phyloP scores from a whole-genome alignment of 495 filamentous ascomycete genomes.

The Annulohypoxylon moriforme region DNA sequence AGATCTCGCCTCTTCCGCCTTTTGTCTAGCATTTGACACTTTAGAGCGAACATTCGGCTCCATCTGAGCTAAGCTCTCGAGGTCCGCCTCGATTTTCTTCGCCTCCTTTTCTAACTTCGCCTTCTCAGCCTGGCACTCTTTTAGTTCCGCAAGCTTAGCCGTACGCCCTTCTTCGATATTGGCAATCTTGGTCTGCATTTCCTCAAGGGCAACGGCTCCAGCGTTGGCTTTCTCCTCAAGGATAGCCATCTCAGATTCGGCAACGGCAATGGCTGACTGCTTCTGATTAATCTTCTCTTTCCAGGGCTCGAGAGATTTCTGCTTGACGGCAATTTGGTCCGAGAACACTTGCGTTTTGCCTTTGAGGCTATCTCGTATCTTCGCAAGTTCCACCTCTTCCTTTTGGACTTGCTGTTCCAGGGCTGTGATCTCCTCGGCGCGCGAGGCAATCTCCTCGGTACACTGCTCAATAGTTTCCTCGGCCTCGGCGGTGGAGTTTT shows the following conservation, averaged over 20 bases:
- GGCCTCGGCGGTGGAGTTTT: conserved; percentile 75
- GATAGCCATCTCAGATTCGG: conserved; percentile 93
- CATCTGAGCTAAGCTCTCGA: conserved; percentile 74
- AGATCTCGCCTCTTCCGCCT: conserved; percentile 92
- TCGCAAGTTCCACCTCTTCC: conserved; percentile 84
- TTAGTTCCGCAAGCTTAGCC: conserved; percentile 77
- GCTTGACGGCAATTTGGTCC: conserved; percentile 89
- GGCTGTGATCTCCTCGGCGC: conserved; percentile 72
- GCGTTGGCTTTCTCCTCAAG: conserved; percentile 88
- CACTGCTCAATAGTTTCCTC: conserved; percentile 81
- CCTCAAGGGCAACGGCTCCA: conserved; percentile 81
- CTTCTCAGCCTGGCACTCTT: conserved; percentile 79
- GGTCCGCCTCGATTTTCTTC: conserved; percentile 72
- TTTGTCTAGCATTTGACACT: conserved; percentile 88
- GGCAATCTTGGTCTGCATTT: conserved; percentile 81
- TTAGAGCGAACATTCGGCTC: conserved; percentile 84
- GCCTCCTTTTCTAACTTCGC: conserved; percentile 78
- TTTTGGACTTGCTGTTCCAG: conserved; percentile 78
- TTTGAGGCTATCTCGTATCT: conserved; percentile 85
- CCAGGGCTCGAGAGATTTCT: conserved; percentile 96
- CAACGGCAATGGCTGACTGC: conserved; percentile 90
- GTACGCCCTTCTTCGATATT: conserved; percentile 75
- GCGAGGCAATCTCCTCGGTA: conserved; percentile 78
- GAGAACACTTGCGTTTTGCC: conserved; percentile 96
- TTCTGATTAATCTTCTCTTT: conserved; percentile 96